Percentiles rank a stretch among this genome's conserved stretches.
Evolutionary conservation across 106 monocot species (phyloP).

Genomic region (Acorus gramineus): DNA sequence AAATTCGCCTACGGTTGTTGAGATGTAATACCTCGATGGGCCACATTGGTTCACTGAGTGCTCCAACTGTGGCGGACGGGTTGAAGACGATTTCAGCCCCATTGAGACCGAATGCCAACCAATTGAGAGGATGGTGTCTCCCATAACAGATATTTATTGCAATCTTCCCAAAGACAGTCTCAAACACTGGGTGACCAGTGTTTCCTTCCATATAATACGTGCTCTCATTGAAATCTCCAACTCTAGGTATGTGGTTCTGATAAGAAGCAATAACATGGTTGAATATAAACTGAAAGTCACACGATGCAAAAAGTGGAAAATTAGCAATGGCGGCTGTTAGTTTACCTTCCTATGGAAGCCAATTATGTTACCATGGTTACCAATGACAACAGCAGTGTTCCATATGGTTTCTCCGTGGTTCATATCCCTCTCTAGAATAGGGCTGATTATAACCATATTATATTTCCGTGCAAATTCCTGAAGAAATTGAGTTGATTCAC

Average conservation of each 20-base stretch:
- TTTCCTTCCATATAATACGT: constrained; percentile 97
- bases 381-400: constrained; percentile 94
- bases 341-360: constrained; percentile 90
- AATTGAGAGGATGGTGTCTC: constrained; percentile 91
- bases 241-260: constrained; percentile 97
- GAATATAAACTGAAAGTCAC: background rate
- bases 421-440: constrained; percentile 88
- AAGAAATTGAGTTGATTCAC: constrained; percentile 74
- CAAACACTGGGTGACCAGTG: constrained; percentile 92
- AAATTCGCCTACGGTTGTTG: background rate
- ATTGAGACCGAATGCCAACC: constrained; percentile 88
- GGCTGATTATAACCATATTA: constrained; percentile 92
- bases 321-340: too few species aligned
- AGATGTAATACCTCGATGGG: constrained; percentile 63
- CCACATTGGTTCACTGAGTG: constrained; percentile 97
- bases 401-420: constrained; percentile 84
- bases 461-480: constrained; percentile 71
- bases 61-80: constrained; percentile 96
- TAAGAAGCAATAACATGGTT: background rate
- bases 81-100: constrained; percentile 99
- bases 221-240: constrained; percentile 96
- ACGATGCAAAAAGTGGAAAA: background rate
- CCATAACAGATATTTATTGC: constrained; percentile 94
- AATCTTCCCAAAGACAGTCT: constrained; percentile 87
- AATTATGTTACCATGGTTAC: constrained; percentile 89